Conservation (phyloP, 345 rosid species). For the Arabidopsis suecica region DNA sequence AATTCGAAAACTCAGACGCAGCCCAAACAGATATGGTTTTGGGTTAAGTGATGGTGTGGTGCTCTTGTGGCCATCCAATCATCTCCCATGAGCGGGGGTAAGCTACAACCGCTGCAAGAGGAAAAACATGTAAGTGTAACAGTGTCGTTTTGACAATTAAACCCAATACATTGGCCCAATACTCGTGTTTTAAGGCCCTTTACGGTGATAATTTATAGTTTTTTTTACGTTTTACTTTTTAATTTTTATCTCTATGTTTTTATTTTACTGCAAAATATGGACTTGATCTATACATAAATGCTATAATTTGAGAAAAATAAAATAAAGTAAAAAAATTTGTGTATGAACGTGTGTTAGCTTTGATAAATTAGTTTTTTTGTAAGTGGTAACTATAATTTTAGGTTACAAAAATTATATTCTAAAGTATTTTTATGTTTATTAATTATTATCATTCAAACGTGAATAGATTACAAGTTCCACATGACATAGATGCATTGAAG, state of each 20-base stretch:
- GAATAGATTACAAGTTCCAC: slow-evolving; percentile 6
- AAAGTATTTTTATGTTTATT: neutral
- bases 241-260: no score
- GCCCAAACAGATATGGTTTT: slow-evolving; percentile 16
- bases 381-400: neutral
- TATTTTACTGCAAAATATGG: no score
- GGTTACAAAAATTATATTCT: neutral
- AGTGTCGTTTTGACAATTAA: neutral
- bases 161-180: slow-evolving; percentile 20
- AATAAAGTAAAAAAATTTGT: neutral
- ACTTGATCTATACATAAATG: neutral
- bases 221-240: no score
- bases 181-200: neutral
- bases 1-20: slow-evolving; percentile 17
- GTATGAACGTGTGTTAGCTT: neutral
- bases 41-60: slow-evolving; percentile 35
- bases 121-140: neutral
- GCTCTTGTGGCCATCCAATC: slow-evolving; percentile 48
- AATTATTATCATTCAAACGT: neutral
- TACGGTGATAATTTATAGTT: neutral
- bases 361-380: neutral
- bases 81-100: slow-evolving; percentile 44
- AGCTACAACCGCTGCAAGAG: slow-evolving; percentile 22
- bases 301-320: neutral
- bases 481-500: slow-evolving; percentile 22